phyloP scores from a whole-genome alignment of 345 rosid genomes.

The Brassica nigra region DNA sequence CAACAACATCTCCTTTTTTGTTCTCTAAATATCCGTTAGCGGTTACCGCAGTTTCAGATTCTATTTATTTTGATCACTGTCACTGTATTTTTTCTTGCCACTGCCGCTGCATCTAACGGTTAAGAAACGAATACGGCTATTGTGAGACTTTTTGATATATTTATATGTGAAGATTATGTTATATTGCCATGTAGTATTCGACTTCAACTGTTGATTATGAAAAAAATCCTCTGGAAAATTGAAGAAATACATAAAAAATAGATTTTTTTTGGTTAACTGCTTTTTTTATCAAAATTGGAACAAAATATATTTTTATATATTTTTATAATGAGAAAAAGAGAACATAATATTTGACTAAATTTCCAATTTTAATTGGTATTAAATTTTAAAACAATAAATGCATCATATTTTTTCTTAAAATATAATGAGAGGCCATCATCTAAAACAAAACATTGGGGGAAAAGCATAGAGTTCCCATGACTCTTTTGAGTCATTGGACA shows the following conservation, averaged over 20 bases:
- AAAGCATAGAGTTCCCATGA: slow-evolving; percentile 6
- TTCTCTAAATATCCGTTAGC: too few species aligned
- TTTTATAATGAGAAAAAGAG: background rate
- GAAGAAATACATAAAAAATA: background rate
- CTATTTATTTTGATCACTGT: too few species aligned
- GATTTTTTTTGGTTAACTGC: background rate
- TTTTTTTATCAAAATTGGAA: too few species aligned
- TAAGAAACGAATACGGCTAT: too few species aligned
- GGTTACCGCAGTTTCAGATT: too few species aligned
- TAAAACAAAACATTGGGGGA: background rate
- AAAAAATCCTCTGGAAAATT: background rate
- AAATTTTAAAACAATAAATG: background rate
- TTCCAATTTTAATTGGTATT: background rate
- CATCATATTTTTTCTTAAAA: background rate
- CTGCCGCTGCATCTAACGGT: too few species aligned
- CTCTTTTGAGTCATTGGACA: slow-evolving; percentile 3
- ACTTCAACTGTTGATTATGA: background rate
- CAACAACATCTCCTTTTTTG: too few species aligned
- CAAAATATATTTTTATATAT: too few species aligned
- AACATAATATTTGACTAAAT: background rate
- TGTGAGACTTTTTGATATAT: background rate
- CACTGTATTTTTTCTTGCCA: too few species aligned
- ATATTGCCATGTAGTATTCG: background rate
- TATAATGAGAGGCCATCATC: background rate
- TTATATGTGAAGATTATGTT: background rate